Conservation (phyloP, 192 early-diverging fungal genomes). For the Coemansia sp. region DNA sequence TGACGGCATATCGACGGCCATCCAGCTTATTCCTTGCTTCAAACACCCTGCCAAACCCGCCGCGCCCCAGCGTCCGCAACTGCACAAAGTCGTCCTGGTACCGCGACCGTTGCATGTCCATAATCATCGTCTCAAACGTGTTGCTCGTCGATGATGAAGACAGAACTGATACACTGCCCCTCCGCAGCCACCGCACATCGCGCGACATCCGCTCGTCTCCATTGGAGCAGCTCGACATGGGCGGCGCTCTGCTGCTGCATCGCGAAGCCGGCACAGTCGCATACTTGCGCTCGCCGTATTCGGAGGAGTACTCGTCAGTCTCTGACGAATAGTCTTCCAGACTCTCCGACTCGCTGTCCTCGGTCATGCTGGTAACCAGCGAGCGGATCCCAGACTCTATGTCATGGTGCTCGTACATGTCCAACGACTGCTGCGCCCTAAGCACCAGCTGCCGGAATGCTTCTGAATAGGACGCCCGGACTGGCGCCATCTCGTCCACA, state of each 20-base stretch:
- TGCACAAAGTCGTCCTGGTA: constrained; percentile 85
- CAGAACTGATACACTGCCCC: neutral
- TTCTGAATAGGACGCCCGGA: constrained; percentile 79
- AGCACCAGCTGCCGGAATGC: constrained; percentile 82
- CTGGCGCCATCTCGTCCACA: constrained; percentile 78
- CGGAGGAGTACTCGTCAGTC: constrained; percentile 1
- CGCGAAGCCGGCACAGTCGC: constrained; percentile 6
- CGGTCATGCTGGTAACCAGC: constrained; percentile 28
- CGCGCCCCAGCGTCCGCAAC: constrained; percentile 74
- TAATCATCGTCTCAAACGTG: constrained; percentile 40
- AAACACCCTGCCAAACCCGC: constrained; percentile 89
- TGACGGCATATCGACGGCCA: constrained; percentile 87
- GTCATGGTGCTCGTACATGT: constrained; percentile 54
- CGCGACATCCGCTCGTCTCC: neutral
- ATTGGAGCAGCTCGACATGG: neutral
- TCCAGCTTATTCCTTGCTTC: constrained; percentile 86
- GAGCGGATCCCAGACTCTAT: constrained; percentile 36
- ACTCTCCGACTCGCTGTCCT: constrained; percentile 18
- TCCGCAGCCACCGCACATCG: neutral
- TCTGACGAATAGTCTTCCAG: constrained; percentile 15
- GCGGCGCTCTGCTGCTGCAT: neutral
- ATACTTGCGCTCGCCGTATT: constrained; percentile 6
- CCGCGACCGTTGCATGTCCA: constrained; percentile 53
- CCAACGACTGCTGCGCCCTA: constrained; percentile 63
- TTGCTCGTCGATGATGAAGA: neutral